Percentiles rank a stretch among this genome's conserved stretches.
phyloP scores from a whole-genome alignment of 768 basidiomycete species.

The Leucosporidium creatinivorum region DNA sequence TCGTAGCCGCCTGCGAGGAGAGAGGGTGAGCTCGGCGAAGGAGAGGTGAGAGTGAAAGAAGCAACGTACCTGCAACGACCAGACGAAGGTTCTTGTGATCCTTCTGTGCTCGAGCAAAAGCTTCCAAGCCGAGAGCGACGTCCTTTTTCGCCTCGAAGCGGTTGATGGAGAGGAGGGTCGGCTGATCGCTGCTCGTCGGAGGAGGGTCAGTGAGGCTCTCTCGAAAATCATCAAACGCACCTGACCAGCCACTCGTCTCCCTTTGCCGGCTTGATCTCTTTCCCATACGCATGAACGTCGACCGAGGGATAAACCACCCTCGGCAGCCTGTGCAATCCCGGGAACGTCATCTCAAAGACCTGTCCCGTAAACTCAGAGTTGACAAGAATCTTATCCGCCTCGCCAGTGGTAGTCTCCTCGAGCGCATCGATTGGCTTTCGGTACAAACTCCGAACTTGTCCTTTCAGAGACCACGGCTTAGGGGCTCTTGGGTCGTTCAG shows the following conservation, averaged over 20 bases:
- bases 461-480: constrained; percentile 1
- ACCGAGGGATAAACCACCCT: constrained; percentile 94
- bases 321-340: constrained; percentile 56
- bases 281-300: constrained; percentile 65
- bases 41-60: background rate
- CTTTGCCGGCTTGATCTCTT: constrained; percentile 41
- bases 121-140: constrained; percentile 63
- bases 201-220: background rate
- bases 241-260: constrained; percentile 44
- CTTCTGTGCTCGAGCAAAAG: constrained; percentile 56
- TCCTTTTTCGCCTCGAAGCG: constrained; percentile 97
- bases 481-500: constrained; percentile 47
- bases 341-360: constrained; percentile 69
- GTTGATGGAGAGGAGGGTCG: constrained; percentile 76
- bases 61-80: constrained; percentile 61
- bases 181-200: constrained; percentile 48
- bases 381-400: constrained; percentile 81
- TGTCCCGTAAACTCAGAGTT: constrained; percentile 87
- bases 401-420: constrained; percentile 80
- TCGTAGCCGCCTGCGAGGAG: constrained; percentile 71
- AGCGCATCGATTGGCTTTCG: constrained; percentile 80
- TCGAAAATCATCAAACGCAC: background rate
- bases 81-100: constrained; percentile 52
- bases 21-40: background rate
- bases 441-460: constrained; percentile 62